Base-by-base conservation (phyloP, 2,329 filamentous ascomycete genomes). In the Fusarium buharicum region DNA sequence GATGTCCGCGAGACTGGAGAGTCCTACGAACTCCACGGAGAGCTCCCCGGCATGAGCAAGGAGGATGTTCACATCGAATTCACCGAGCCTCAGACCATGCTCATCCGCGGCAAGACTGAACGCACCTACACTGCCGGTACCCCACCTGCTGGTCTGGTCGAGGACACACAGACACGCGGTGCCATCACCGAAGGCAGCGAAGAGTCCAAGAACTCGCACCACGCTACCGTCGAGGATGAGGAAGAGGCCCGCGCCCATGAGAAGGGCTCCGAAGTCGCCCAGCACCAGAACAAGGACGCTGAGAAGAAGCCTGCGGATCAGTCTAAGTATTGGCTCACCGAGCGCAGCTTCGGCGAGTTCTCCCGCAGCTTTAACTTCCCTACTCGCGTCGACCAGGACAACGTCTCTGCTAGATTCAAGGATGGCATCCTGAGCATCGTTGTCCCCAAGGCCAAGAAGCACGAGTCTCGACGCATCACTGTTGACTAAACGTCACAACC, bases 51-150 rank as follows among this genome's bases (percentile, higher is more conserved):
- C 51, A 81, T 93, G 68, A 84, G 85, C 62, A 90, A 91, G 78
- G 86, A 91, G 68, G 81, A 93, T 70, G 80, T 95, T 71, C 80
- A 84, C 73, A 90, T 94, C 72, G 90, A 94, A 72, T 94, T 93
- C 81, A 88, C 86, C 55, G 90, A 94, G 73, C 81, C 84, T 37
- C 88, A 91, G 78, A 93, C 90, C 14, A 79, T 94, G 38, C 82
- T 86, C 62, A 81, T 95, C 73, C 86, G 85, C 55, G 91, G 91
- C 71, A 86, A 82, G 63, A 83, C 86, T 52, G 90, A 93, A 77
- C 85, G 87, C 66, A 79, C 79, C 64, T 84, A 86, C 75, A 84
- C 85, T 57, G 77, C 85, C 34, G 84, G 84, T 55, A 81, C 79
- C 76, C 83, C 28, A 9, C 72, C 72, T 6, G 78, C 83, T 24